Evolutionary conservation across 139 green algal genomes (phyloP), one percentile per base, ranked within the genome.

Genomic region (Chlorella vulgaris): DNA sequence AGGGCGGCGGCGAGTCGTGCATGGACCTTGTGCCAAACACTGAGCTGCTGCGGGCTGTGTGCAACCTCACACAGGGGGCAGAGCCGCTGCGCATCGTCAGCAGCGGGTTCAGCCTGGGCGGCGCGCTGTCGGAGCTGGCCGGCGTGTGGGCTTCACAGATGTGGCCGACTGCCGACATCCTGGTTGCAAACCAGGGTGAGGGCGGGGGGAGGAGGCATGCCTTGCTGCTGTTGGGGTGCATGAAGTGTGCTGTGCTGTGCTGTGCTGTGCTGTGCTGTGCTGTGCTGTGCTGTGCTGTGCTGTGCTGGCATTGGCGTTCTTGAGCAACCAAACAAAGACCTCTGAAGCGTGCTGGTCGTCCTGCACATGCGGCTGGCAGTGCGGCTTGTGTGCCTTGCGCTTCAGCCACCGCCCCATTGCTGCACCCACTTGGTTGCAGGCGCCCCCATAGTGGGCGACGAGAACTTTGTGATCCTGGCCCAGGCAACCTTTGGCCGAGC

Each of bases 131-230:
- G 1, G 78, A 81, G 38, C 74, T 83, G 15, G 76, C 51, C 36
- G 81, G 74, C 38, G 53, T 86, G 10, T 86, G 81, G 81, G 81
- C 81, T 22, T 68, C 74, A 3, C 43, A 77, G 39, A 47, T 77
- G 73, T 85, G 81, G 81, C 81, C 81, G 1, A 73, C 26, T 0
- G 73, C 50, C 2, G 65, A 82, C 81, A 38, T 85, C 8, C 18
- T 74, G 38, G 67, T 80, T n/a, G 65, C 79, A 24, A 85, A 78
- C 50, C 61, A 81, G 28, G 68, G 55, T n/a, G 55, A 10, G 47
- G 10, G 47, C 13, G 47, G 47, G 15, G 47, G 13, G 36, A 29
- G 35, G 36, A 7, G n/a, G 10, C 35, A 38, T n/a, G n/a, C n/a
- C n/a, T n/a, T n/a, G n/a, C n/a, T n/a, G n/a, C n/a, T n/a, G n/a